A percentile compares a stretch with the other conserved stretches of the same genome.
phyloP scores from a whole-genome alignment of 176 grass and related monocot genomes.

The Olyra latifolia region DNA sequence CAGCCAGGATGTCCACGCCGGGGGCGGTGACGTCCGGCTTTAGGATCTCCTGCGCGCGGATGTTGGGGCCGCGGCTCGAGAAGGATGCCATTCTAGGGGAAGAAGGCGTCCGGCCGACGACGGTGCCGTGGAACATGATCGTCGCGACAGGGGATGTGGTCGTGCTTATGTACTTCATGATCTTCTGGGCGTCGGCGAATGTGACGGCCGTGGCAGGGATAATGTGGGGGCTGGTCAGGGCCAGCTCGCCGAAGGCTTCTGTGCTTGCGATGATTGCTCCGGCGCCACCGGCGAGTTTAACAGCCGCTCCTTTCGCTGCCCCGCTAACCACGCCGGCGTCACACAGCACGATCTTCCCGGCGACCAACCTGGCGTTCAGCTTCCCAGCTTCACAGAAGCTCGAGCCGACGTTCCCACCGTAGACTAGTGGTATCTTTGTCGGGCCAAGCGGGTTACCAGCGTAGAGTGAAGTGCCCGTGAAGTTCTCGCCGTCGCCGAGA shows the following conservation, averaged over 20 bases:
- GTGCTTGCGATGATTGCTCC: conserved; percentile 30
- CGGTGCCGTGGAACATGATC: conserved; percentile 33
- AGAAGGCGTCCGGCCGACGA: neutral
- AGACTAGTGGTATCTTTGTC: conserved; percentile 12
- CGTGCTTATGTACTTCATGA: neutral
- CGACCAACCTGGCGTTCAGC: conserved; percentile 12
- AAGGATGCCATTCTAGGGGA: conserved; percentile 48
- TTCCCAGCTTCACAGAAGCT: conserved; percentile 4
- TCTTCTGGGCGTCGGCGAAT: neutral
- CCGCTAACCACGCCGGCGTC: neutral
- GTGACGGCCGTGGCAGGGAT: conserved; percentile 9
- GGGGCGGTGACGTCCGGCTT: conserved; percentile 64
- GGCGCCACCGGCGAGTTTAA: conserved; percentile 39
- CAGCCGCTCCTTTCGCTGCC: conserved; percentile 33
- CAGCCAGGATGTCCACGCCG: conserved; percentile 59
- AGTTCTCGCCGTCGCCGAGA: conserved; percentile 36
- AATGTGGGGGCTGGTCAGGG: neutral
- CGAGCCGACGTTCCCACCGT: conserved; percentile 22
- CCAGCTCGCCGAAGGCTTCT: conserved; percentile 16
- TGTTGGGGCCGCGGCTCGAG: conserved; percentile 49
- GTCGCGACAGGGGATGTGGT: neutral
- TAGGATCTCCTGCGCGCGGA: conserved; percentile 35
- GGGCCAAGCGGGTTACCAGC: neutral
- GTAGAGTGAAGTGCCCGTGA: conserved; percentile 31
- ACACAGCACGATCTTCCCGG: conserved; percentile 58